Evolutionary conservation across 805 yeast species (phyloP), one percentile per base, ranked within the genome.

Genomic region (Kuraishia hungarica): DNA sequence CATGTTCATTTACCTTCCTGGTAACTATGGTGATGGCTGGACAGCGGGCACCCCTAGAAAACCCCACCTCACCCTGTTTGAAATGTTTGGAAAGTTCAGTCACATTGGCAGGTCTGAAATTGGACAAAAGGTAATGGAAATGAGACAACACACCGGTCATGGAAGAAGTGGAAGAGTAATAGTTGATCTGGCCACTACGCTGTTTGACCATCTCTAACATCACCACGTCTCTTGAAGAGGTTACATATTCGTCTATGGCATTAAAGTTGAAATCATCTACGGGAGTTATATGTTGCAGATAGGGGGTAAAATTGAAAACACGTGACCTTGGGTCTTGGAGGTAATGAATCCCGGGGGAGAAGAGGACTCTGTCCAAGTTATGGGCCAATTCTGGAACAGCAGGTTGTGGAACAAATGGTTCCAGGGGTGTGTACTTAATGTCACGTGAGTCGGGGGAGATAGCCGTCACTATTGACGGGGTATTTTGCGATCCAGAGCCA

Each of bases 101-200:
- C 20, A 22, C 53, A 24, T 51, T 35, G 26, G 47, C 48, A 1
- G 79, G 80, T 54, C 88, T 73, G 57, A 73, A 75, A 61, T 85
- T 83, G 7, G 89, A 82, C 47, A 94, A 64, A 10, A 89, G 70
- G 57, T 75, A 76, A 69, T 94, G 97, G 56, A 93, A 72, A 52
- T 91, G 96, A 2, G 84, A 75, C 50, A 93, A 74, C 0, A 84
- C 70, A 1, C 84, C 76, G 0, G 98, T 92, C 88, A 93, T 79
- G 1, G 97, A 87, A 20, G 96, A 87, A 0, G 98, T 91, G 1
- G 97, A 90, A 1, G 96, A 87, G 56, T 79, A 81, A 64, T 76
- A 93, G 55, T 67, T 65, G 61, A 73, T 48, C 60, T 61, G 52
- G 56, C 46, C 24, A 5, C 55, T 51, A 1, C 22, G 51, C 1